A percentile compares a stretch with the other conserved stretches of the same genome.
These are phyloP conservation scores for Harringtonia aguacate DNA, from an alignment of 2,329 filamentous ascomycete species.

Conservation along the genomic window DNA sequence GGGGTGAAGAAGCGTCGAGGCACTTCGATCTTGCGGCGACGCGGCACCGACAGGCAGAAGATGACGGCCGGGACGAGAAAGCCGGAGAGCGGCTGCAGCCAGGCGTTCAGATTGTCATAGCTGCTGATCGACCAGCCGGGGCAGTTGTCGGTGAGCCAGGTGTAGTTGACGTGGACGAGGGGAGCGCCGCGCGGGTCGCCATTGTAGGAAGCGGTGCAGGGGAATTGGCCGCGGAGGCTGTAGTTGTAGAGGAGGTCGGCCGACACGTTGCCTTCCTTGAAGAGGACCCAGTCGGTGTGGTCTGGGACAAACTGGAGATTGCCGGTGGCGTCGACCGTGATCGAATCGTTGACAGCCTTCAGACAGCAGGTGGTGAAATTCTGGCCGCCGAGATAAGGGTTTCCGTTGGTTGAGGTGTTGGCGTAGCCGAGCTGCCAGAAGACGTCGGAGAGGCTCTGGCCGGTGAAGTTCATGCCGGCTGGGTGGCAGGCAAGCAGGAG, in stretches of 20 bases:
- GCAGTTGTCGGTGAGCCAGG: conserved; percentile 11
- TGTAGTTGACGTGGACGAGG: conserved; percentile 12
- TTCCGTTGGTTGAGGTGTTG: background rate
- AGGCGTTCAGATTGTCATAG: conserved; percentile 12
- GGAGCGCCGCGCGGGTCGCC: conserved; percentile 11
- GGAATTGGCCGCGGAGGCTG: conserved; percentile 12
- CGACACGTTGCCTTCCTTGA: conserved; percentile 1
- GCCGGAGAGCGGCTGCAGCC: conserved; percentile 16
- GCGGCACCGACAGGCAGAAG: conserved; percentile 18
- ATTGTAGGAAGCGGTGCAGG: conserved; percentile 15
- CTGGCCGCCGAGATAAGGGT: conserved; percentile 11
- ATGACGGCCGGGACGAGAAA: conserved; percentile 18
- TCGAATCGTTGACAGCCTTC: conserved; percentile 13
- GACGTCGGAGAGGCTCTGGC: conserved; percentile 4
- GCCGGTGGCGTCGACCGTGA: conserved; percentile 9
- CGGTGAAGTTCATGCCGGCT: too few species aligned
- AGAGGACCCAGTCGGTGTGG: conserved; percentile 5
- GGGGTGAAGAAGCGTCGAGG: conserved; percentile 10
- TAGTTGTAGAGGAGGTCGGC: conserved; percentile 6
- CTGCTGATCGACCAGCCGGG: conserved; percentile 16
- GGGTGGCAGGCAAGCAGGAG: too few species aligned
- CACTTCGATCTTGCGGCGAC: conserved; percentile 15
- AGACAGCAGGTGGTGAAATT: conserved; percentile 18
- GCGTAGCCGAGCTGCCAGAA: conserved; percentile 10
- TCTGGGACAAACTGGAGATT: conserved; percentile 3